Evolutionary conservation across 2,329 filamentous ascomycete genomes (phyloP).

Genomic region (Fusarium austroafricanum): DNA sequence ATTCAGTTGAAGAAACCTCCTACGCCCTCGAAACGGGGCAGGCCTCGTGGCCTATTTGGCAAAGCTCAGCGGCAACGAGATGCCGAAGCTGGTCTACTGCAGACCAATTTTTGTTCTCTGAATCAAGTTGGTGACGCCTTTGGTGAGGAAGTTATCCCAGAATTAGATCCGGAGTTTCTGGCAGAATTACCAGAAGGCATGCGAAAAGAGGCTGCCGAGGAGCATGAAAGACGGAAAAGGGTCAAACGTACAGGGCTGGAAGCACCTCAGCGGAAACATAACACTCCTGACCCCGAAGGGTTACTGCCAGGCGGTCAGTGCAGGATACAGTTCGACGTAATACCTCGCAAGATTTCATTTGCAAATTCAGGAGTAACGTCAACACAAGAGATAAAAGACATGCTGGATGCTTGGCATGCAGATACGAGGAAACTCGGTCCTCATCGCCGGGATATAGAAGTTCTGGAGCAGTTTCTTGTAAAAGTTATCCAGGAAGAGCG

Average conservation of each 20-base stretch:
- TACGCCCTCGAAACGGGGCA: slow-evolving; percentile 75
- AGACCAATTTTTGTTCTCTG: slow-evolving; percentile 76
- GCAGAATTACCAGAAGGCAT: slow-evolving; percentile 86
- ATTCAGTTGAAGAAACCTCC: slow-evolving; percentile 64
- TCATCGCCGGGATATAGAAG: slow-evolving; percentile 79
- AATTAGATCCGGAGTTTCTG: slow-evolving; percentile 78
- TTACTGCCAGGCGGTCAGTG: slow-evolving; percentile 53
- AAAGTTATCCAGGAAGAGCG: slow-evolving; percentile 80
- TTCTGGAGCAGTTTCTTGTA: slow-evolving; percentile 78
- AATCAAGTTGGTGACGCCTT: slow-evolving; percentile 48
- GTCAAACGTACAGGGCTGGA: slow-evolving; percentile 67
- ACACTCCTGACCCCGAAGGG: slow-evolving; percentile 40
- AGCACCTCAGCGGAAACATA: slow-evolving; percentile 46
- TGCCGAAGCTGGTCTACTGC: slow-evolving; percentile 71
- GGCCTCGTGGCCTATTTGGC: slow-evolving; percentile 54
- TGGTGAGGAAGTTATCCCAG: slow-evolving; percentile 55
- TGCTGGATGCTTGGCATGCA: slow-evolving; percentile 79
- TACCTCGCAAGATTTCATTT: slow-evolving; percentile 61
- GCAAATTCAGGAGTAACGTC: slow-evolving; percentile 56
- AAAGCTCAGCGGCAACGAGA: slow-evolving; percentile 64
- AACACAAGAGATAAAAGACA: slow-evolving; percentile 73
- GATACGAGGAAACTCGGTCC: slow-evolving; percentile 81
- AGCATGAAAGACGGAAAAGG: slow-evolving; percentile 70
- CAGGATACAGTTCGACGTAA: slow-evolving; percentile 59
- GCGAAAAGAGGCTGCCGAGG: slow-evolving; percentile 79